Conservation (phyloP, 2,329 filamentous ascomycete genomes). For the Aspergillus caelatus region DNA sequence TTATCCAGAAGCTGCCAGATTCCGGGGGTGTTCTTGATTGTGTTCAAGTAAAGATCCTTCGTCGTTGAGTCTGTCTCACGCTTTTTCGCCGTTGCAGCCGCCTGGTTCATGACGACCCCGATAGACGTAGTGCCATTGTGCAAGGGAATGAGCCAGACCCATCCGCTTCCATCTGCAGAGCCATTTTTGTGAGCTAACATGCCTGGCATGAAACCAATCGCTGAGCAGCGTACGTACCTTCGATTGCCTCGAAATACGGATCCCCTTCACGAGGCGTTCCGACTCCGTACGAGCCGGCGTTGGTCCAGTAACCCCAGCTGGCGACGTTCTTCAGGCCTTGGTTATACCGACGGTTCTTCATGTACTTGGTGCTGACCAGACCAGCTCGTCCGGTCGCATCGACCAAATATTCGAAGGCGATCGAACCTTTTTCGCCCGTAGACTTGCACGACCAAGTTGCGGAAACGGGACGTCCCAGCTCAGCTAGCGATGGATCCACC, state of each 20-base stretch:
- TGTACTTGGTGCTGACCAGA: constrained; percentile 45
- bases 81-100: too few relatives aligned
- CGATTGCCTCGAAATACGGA: too few relatives aligned
- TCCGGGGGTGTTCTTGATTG: too few relatives aligned
- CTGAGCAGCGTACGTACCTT: too few relatives aligned
- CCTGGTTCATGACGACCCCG: neutral
- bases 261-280: too few relatives aligned
- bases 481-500: neutral
- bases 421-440: too few relatives aligned
- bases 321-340: constrained; percentile 54
- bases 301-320: constrained; percentile 50
- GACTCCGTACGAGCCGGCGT: too few relatives aligned
- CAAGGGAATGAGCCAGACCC: neutral
- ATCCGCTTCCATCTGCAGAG: neutral
- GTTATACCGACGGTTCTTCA: constrained; percentile 54
- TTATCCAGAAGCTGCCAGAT: too few relatives aligned
- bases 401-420: constrained; percentile 50
- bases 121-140: neutral
- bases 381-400: constrained; percentile 54
- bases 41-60: constrained; percentile 16
- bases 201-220: constrained; percentile 16
- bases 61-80: constrained; percentile 6
- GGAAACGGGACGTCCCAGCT: constrained; percentile 9
- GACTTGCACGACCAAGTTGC: neutral
- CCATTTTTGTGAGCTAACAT: too few relatives aligned